Evolutionary conservation across 2,329 filamentous ascomycete genomes (phyloP), one percentile per base, ranked within the genome.

Genomic region (Remersonia thermophila): DNA sequence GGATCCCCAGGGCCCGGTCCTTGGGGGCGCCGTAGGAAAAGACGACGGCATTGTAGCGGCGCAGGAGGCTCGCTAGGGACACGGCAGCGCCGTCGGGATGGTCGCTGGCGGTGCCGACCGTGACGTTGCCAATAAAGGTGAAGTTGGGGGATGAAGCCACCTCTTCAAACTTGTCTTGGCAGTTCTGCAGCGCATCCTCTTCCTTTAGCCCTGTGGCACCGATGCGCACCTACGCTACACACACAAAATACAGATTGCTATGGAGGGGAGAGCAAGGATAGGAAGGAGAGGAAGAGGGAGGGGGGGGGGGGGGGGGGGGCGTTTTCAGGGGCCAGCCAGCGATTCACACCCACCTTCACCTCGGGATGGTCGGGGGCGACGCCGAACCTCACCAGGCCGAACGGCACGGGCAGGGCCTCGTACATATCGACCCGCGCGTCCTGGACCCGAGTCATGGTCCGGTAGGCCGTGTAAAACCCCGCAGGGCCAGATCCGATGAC

Each of bases 321-420:
- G 17, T 13, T 7, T 33, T 20, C 36, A 32, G 20, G 10, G 26
- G 13, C 17, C 20, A 14, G 14, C 12, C 23, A 14, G 9, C 1
- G n/a, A 18, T 17, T 13, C 11, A n/a, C n/a, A n/a, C n/a, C 41
- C 62, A 91, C 85, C 75, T 98, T 98, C 47, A 98, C 91, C 62
- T 98, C 89, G 1, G 91, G 89, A 60, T 98, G 91, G 56, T 98
- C 91, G 4, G 91, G 91, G n/a, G 91, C 93, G 40, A 98, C 91
- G 7, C 91, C 91, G 53, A 91, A 94, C 37, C 91, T 72, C 33
- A 93, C 87, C 37, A 98, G 69, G 1, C 91, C 91, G 54, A 84
- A 98, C 0, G 91, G 91, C 3, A 93, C 86, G 0, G 91, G 91
- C 27, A 96, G 63, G 18, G 84, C 77, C 60, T 98, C 91, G 54